These are phyloP conservation scores for Daldinia grandis DNA, from an alignment of 495 filamentous ascomycete species.

Conservation along the genomic window DNA sequence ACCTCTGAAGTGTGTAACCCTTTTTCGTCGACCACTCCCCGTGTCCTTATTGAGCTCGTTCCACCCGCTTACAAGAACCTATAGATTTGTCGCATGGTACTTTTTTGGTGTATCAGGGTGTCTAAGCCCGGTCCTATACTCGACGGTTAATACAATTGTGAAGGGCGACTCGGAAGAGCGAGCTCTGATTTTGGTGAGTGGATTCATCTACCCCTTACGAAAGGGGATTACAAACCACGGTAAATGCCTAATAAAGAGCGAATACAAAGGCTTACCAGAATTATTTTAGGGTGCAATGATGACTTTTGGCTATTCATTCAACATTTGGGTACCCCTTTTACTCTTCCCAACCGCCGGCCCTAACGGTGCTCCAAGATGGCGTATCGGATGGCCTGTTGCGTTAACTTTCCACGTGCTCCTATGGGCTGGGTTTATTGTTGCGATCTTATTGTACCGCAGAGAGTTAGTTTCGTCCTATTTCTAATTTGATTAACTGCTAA, in stretches of 20 bases:
- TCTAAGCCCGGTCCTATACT: constrained; percentile 56
- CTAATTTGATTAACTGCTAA: neutral
- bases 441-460: constrained; percentile 50
- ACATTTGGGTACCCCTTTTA: constrained; percentile 58
- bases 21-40: neutral
- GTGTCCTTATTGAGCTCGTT: neutral
- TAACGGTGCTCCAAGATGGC: constrained; percentile 57
- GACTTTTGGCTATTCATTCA: constrained; percentile 60
- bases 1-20: constrained; percentile 48
- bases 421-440: constrained; percentile 53
- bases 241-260: neutral
- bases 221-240: no score
- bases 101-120: constrained; percentile 54
- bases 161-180: constrained; percentile 58
- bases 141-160: constrained; percentile 57
- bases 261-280: neutral
- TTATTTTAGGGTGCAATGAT: constrained; percentile 55
- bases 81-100: constrained; percentile 59
- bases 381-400: constrained; percentile 55
- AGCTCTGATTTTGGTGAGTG: constrained; percentile 55
- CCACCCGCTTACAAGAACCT: neutral
- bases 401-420: constrained; percentile 53
- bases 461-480: constrained; percentile 31
- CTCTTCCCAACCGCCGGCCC: constrained; percentile 55
- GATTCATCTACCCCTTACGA: neutral